Base-by-base conservation (phyloP, 441 rosid genomes). In the Euphorbia schlechtendalii region DNA sequence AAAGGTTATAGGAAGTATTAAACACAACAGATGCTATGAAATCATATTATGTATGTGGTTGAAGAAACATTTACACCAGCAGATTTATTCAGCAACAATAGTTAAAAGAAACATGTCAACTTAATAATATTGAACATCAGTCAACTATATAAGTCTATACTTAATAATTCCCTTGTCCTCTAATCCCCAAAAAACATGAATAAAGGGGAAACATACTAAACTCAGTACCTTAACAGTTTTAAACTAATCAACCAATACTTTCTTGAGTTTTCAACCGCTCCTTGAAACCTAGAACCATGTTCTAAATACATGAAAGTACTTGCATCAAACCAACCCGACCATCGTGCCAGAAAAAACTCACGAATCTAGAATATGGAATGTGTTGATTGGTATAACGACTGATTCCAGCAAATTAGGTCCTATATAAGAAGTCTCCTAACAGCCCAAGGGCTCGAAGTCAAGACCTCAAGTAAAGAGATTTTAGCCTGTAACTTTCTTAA, bases 1-100 rank as follows among this genome's bases (percentile, higher is more conserved):
- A 55, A 61, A 61, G n/a, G 36, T 77, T 52, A 60, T 61, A 6
- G 14, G 25, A 71, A 20, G 20, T 46, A 8, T 46, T 14, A 46
- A 15, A 17, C 51, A 46, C 17, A 46, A 46, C 18, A 14, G 51
- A 46, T 46, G 51, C 51, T 24, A 10, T 14, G 12, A 38, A n/a
- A n/a, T n/a, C 0, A 12, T 41, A 34, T 45, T 11, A 6, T 32
- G 27, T 3, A 18, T 21, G 14, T 30, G 32, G 30, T 24, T 24
- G 36, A 41, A 65, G 28, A 65, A 53, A 13, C 61, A 24, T 14
- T 22, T 54, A 27, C 24, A 40, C 27, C 18, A 17, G 11, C 51
- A 45, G 53, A 63, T 63, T 15, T 11, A 48, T 14, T 28, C 30
- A 28, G 13, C 12, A 18, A 63, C 15, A 20, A 28, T 17, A 49